These are phyloP conservation scores for Lachancea thermotolerans DNA, from an alignment of 805 yeast species.

Conservation along the genomic window DNA sequence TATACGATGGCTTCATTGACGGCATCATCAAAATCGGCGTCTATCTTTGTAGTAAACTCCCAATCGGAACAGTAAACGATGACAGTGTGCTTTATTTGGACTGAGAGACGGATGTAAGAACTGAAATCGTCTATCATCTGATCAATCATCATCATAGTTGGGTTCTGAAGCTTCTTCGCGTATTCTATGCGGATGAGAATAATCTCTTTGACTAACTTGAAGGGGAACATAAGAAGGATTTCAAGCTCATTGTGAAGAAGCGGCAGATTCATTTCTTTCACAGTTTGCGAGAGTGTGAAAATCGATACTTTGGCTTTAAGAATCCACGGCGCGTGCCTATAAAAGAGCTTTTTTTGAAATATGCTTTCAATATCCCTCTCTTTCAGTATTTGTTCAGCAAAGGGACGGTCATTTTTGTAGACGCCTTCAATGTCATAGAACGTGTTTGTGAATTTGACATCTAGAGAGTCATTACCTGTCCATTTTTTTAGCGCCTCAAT, in stretches of 20 bases:
- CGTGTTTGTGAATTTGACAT: conserved; percentile 36
- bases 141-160: conserved; percentile 94
- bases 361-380: conserved; percentile 69
- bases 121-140: conserved; percentile 85
- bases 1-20: conserved; percentile 69
- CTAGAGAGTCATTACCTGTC: conserved; percentile 80
- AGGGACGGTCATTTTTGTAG: conserved; percentile 58
- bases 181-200: conserved; percentile 66
- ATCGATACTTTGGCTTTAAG: conserved; percentile 72
- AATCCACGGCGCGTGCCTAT: conserved; percentile 72
- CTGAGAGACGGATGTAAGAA: conserved; percentile 65
- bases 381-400: conserved; percentile 78
- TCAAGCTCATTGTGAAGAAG: conserved; percentile 60
- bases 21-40: conserved; percentile 56
- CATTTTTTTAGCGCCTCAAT: conserved; percentile 56
- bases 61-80: conserved; percentile 56
- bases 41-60: conserved; percentile 61
- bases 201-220: conserved; percentile 70
- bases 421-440: conserved; percentile 28
- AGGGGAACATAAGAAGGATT: conserved; percentile 66
- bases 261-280: conserved; percentile 66
- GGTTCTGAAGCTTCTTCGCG: conserved; percentile 71
- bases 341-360: conserved; percentile 61
- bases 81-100: conserved; percentile 64
- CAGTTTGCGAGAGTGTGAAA: conserved; percentile 51